Base-by-base conservation (phyloP, 1,284 basidiomycete genomes). In the Cutaneotrichosporon sp. region DNA sequence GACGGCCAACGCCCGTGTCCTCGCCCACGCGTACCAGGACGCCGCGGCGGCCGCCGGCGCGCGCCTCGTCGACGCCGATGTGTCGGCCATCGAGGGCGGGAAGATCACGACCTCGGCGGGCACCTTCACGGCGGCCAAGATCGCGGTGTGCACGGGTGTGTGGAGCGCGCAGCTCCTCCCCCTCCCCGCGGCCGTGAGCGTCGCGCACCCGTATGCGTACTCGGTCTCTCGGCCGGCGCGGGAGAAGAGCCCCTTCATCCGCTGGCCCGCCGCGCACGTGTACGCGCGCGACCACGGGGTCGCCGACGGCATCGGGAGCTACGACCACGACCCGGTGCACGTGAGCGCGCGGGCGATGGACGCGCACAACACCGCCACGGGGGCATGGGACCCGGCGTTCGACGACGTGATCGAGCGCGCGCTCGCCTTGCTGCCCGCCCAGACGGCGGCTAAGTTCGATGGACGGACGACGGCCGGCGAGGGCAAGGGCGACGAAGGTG, bases 271-370 rank as follows among this genome's bases (percentile, higher is more conserved):
- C 2, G 31, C 52, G 8, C 67, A 69, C 60, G 68, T 67, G 18
- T 72, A 72, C 31, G 68, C 63, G 22, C 59, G 71, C 14, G 69
- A 72, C 60, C 71, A 72, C 57, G 71, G 69, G 3, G n/a, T 13
- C 14, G 51, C 56, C 22, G 64, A 71, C 59, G 71, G 71, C 0
- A 9, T 72, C 1, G 71, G 71, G 1, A 61, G 60, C 13, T 72
- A 72, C 59, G 67, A 63, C 18, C 71, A 72, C 56, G 63, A 62
- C 6, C 67, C 66, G 2, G 54, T 68, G 9, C 56, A 63, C 8
- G 63, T 70, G 2, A 13, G 31, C 1, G 13, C 27, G 4, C 31
- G 13, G 13, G 49, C 61, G 3, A 54, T 67, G 38, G 45, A 22
- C 1, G 31, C 20, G 31, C 33, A 57, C 6, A 13, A 54, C 2